Base-by-base conservation (phyloP, 2,329 filamentous ascomycete genomes). In the Helicocarpus griseus region DNA sequence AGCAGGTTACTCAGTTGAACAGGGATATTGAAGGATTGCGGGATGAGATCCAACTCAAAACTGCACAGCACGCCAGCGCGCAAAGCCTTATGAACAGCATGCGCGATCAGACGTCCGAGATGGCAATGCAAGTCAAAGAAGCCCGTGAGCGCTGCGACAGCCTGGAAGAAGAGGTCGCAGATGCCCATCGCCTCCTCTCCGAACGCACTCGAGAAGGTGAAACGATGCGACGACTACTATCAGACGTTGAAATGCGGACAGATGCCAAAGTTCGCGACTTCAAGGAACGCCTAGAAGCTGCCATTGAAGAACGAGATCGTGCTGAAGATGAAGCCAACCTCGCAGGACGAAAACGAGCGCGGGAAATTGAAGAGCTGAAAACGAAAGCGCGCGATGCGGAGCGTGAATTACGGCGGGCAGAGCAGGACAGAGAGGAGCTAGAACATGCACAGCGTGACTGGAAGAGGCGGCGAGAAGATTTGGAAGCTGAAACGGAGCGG, bases 161-260 rank as follows among this genome's bases (percentile, higher is more conserved):
- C 53, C 74, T 97, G 0, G 91, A 96, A 63, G 93, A 98, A 69
- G 93, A 98, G 67, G 77, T 97, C 1, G 81, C 82, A 1, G 93
- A 98, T 68, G 85, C 89, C 2, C 89, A 95, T 65, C 81, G 88
- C 53, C 79, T 96, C 54, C 78, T 98, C 2, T 82, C 81, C 49
- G 93, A 98, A 68, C 83, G 93, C 24, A 91, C 88, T 3, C 82
- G 93, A 40, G 93, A 98, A 69, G 87, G 83, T 24, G 91, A 97
- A 72, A 96, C 89, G 0, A 97, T 98, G 90, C 82, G 93, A 31
- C 78, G 89, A 46, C 77, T 97, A 54, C 74, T 98, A 11, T 84
- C 85, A 14, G 91, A 97, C 58, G 87, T 90, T 7, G 89, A 97
- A 65, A 81, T 86, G 54, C 79, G 87, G 8, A 83, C 90, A 1